A percentile compares a stretch with the other conserved stretches of the same genome.
These are phyloP conservation scores for Solanum tarapatanum DNA, from an alignment of 257 asterid species.

Conservation along the genomic window DNA sequence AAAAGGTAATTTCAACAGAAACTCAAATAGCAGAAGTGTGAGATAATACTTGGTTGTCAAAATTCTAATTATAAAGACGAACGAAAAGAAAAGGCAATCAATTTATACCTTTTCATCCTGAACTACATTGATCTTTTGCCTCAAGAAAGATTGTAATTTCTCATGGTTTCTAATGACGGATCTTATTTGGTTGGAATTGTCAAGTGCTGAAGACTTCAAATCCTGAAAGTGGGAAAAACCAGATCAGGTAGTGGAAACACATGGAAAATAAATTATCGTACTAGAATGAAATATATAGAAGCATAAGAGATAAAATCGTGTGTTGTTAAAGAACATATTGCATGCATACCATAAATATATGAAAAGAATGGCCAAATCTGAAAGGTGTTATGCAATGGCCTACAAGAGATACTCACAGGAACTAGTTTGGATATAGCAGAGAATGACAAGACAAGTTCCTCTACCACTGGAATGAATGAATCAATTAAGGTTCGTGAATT, in stretches of 20 bases:
- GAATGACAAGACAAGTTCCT: conserved; percentile 38
- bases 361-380: neutral
- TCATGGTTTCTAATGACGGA: conserved; percentile 29
- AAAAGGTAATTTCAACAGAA: conserved; percentile 1
- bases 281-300: neutral
- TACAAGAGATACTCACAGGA: conserved; percentile 38
- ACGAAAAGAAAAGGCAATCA: neutral
- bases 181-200: conserved; percentile 37
- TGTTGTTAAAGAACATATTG: neutral
- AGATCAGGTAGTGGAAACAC: neutral
- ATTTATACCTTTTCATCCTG: conserved; percentile 63
- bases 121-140: conserved; percentile 40
- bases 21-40: conserved; percentile 8
- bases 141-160: conserved; percentile 40
- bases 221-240: conserved; percentile 36
- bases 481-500: conserved; percentile 32
- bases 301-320: neutral
- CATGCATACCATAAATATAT: neutral
- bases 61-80: neutral
- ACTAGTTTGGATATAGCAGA: conserved; percentile 26
- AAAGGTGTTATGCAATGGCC: conserved; percentile 2
- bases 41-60: neutral
- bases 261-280: neutral
- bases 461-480: conserved; percentile 39
- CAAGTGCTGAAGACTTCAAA: conserved; percentile 38